These are phyloP conservation scores for Scleroderma citrinum DNA, from an alignment of 768 basidiomycete genomes.

Conservation along the genomic window DNA sequence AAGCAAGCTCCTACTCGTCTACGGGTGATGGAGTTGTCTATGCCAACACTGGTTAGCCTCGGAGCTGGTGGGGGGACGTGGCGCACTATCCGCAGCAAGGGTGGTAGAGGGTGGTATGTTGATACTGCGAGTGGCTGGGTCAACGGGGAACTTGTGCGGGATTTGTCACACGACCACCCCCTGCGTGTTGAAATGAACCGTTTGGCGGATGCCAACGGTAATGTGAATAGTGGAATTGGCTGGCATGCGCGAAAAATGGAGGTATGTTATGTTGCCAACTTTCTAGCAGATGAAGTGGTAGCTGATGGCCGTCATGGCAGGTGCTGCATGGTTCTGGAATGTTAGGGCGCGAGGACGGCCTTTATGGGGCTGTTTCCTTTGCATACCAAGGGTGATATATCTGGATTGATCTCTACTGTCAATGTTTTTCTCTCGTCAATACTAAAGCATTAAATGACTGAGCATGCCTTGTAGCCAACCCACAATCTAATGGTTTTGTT, in stretches of 20 bases:
- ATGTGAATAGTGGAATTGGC: conserved; percentile 86
- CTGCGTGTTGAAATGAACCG: conserved; percentile 65
- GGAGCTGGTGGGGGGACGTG: conserved; percentile 80
- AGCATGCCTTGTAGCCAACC: too few species aligned
- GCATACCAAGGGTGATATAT: conserved; percentile 74
- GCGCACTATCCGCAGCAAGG: conserved; percentile 88
- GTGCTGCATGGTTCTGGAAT: conserved; percentile 86
- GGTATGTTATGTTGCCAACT: conserved; percentile 44
- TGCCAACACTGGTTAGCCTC: conserved; percentile 60
- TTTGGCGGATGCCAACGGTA: conserved; percentile 76
- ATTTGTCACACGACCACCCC: conserved; percentile 55
- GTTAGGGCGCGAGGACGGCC: conserved; percentile 86
- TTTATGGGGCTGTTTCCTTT: conserved; percentile 92
- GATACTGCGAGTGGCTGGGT: conserved; percentile 82
- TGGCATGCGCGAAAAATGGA: conserved; percentile 99
- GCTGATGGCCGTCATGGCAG: conserved; percentile 29
- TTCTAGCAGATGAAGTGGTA: conserved; percentile 1
- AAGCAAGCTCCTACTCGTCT: conserved; percentile 57
- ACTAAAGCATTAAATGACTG: too few species aligned
- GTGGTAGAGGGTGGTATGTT: conserved; percentile 92
- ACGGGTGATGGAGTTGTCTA: conserved; percentile 82
- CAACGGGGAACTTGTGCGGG: conserved; percentile 49
- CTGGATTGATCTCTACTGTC: background rate
- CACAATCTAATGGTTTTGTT: background rate
- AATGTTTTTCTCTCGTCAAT: background rate